Base-by-base conservation (phyloP, 768 basidiomycete genomes). In the Galerina marginata region DNA sequence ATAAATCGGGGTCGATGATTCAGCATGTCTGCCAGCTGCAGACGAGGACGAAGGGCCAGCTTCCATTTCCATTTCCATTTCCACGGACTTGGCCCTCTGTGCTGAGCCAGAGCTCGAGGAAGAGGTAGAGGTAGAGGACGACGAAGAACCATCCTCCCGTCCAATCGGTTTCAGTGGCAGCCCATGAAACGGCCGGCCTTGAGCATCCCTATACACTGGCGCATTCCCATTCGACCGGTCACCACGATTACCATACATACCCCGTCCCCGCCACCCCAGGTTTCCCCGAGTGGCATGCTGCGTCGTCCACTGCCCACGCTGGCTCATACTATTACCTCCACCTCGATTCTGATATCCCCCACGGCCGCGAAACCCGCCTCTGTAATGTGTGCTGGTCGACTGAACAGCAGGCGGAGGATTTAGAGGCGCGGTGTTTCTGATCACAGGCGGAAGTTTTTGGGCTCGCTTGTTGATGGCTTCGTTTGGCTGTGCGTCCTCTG, bases 401-500 rank as follows among this genome's bases (percentile, higher is more conserved):
- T 44, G 56, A 10, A n/a, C n/a, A n/a, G n/a, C n/a, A n/a, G 50
- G 5, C 37, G 43, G 9, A 44, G 16, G 26, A 12, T n/a, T n/a
- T n/a, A 48, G 50, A 12, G 56, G 2, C 37, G 50, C 40, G 12
- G 54, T 47, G 38, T 23, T 49, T 15, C 20, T 44, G 12, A 66
- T 56, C 6, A 49, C 20, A 9, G 65, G 62, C 6, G 65, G 65
- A 20, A 60, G 36, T 10, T 57, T 61, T 16, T 49, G 56, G 20
- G 38, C 54, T 16, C 59, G 45, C 55, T 49, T 56, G 36, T 58
- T 46, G 26, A 54, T 60, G 9, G 38, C 48, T 49, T 66, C 65
- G 37, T 66, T 66, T 7, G 65, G 65, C 26, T 66, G 65, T 3
- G 55, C 62, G 54, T 66, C 65, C 51, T 66, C 65, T 1, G 62